Conservation (phyloP, 768 basidiomycete species). For the Suillus fuscotomentosus region DNA sequence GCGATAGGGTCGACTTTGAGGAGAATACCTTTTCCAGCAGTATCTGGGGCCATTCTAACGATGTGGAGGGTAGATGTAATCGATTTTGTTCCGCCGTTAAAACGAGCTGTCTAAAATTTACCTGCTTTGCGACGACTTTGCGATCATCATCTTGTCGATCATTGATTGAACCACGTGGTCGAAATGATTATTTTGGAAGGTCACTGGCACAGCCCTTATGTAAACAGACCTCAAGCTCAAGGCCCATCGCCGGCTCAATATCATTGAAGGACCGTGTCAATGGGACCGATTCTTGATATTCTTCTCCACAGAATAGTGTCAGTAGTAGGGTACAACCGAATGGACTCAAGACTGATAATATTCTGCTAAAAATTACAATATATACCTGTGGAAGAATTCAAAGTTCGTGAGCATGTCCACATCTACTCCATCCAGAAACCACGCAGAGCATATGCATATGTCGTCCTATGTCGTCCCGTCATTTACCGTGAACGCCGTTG, state of each 20-base stretch:
- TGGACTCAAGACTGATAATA: constrained; percentile 3
- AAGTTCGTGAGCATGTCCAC: constrained; percentile 1
- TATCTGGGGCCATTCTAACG: constrained; percentile 26
- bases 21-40: constrained; percentile 65
- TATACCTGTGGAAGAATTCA: neutral
- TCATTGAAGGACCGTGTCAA: neutral
- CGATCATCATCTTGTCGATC: constrained; percentile 1
- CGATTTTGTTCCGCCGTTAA: neutral
- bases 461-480: constrained; percentile 5
- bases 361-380: constrained; percentile 5
- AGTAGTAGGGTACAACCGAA: neutral
- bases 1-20: constrained; percentile 80
- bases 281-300: neutral
- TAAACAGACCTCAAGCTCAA: neutral
- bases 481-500: constrained; percentile 23
- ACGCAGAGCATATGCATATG: neutral
- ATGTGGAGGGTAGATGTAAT: neutral
- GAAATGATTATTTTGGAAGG: neutral
- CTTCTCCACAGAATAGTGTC: neutral
- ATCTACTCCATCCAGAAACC: neutral
- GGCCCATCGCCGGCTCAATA: neutral
- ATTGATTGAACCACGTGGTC: constrained; percentile 1
- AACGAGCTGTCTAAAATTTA: neutral
- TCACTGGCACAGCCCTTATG: neutral
- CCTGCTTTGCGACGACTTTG: neutral